A percentile compares a stretch with the other conserved stretches of the same genome.
Evolutionary conservation across 495 filamentous ascomycete species (phyloP).

Genomic region (Neurospora tetrasperma): DNA sequence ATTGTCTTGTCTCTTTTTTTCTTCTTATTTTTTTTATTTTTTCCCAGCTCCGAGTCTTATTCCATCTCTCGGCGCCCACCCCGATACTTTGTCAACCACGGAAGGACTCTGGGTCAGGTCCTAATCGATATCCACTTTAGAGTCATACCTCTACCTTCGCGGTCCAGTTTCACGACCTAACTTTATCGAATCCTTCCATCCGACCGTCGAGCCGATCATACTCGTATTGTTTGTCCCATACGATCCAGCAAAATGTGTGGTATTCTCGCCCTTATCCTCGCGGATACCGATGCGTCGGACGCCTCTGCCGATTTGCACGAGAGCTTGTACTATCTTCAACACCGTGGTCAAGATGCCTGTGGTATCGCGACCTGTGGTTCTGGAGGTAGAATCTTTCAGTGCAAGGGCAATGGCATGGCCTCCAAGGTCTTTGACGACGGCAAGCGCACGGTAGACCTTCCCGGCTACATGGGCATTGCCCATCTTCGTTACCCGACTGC

Average conservation of each 20-base stretch:
- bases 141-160: neutral
- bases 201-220: neutral
- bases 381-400: constrained; percentile 76
- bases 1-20: neutral
- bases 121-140: neutral
- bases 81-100: neutral
- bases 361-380: constrained; percentile 72
- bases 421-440: constrained; percentile 75
- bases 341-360: constrained; percentile 83
- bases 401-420: constrained; percentile 89
- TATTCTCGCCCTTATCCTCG: constrained; percentile 73
- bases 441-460: constrained; percentile 63
- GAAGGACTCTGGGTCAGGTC: neutral
- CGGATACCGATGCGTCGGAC: constrained; percentile 37
- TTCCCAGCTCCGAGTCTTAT: neutral
- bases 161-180: neutral
- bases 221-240: neutral
- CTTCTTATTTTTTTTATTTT: neutral
- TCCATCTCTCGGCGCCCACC: neutral
- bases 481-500: constrained; percentile 90
- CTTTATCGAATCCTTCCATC: neutral
- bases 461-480: constrained; percentile 81
- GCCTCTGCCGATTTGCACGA: constrained; percentile 67
- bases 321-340: constrained; percentile 74
- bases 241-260: constrained; percentile 60